Evolutionary conservation across 495 filamentous ascomycete species (phyloP).

Genomic region (Hypoxylon crocopeplum): DNA sequence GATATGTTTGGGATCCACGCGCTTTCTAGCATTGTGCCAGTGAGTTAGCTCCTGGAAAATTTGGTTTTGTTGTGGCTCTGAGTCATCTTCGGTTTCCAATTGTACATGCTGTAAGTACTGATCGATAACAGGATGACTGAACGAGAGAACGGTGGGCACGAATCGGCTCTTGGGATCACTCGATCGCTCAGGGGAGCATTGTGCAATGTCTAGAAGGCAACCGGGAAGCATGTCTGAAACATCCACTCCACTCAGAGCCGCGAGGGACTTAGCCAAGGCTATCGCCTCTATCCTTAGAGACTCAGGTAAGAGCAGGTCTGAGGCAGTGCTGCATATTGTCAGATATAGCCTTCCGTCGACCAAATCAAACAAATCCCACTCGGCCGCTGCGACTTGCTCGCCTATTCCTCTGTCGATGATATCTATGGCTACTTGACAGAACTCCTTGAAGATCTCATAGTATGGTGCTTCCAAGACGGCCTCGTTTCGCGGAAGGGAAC

Average conservation of each 20-base stretch:
- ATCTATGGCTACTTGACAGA: conserved; percentile 6
- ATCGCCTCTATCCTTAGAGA: conserved; percentile 14
- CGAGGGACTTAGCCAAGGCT: conserved; percentile 24
- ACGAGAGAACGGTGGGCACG: conserved; percentile 59
- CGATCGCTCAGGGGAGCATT: neutral
- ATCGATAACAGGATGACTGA: conserved; percentile 66
- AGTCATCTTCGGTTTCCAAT: conserved; percentile 46
- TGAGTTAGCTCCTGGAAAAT: conserved; percentile 67
- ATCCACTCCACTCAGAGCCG: conserved; percentile 35
- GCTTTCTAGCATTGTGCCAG: conserved; percentile 68
- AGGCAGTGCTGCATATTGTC: conserved; percentile 7
- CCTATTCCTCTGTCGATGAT: conserved; percentile 11
- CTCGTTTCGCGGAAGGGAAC: conserved; percentile 27
- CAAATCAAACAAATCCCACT: conserved; percentile 64
- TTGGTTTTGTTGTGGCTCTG: conserved; percentile 11
- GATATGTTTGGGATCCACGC: conserved; percentile 50
- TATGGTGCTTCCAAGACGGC: neutral
- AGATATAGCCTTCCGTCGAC: conserved; percentile 69
- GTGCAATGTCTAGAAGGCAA: neutral
- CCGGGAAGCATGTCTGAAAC: conserved; percentile 14
- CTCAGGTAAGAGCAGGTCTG: conserved; percentile 17
- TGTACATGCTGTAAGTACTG: conserved; percentile 61
- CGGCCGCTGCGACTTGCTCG: neutral
- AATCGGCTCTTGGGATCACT: neutral
- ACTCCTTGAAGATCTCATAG: conserved; percentile 31